phyloP scores from a whole-genome alignment of 2,329 filamentous ascomycete genomes.

The Beauveria scarabaeidicola region DNA sequence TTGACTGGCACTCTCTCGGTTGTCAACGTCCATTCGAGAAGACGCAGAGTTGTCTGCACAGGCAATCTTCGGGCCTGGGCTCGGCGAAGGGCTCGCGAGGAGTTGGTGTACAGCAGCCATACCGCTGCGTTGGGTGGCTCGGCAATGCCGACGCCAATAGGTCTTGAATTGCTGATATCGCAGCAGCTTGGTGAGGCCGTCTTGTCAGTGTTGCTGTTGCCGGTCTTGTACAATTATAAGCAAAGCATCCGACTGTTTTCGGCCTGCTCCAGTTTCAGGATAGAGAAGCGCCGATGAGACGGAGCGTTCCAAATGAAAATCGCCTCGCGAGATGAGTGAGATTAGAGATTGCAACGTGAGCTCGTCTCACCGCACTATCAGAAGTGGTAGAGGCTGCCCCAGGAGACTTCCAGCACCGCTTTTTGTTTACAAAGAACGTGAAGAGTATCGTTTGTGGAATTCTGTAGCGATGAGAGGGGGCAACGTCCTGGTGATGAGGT shows the following conservation, averaged over 20 bases:
- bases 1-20: conserved; percentile 27
- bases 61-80: conserved; percentile 18
- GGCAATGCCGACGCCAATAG: not conserved
- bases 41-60: conserved; percentile 16
- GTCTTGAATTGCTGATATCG: not conserved
- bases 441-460: not conserved
- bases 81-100: conserved; percentile 25
- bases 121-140: not conserved
- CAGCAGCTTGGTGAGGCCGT: not conserved
- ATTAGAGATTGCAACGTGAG: not conserved
- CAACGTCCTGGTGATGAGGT: not conserved
- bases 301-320: not conserved
- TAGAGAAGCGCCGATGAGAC: not conserved
- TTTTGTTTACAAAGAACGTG: not conserved
- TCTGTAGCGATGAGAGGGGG: not conserved
- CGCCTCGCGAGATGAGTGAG: not conserved
- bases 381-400: not conserved
- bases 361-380: not conserved
- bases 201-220: not conserved
- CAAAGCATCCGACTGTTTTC: not conserved
- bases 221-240: not conserved
- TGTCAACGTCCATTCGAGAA: conserved; percentile 26
- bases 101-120: conserved; percentile 34
- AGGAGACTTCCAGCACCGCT: too few relatives aligned
- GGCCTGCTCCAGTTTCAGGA: not conserved